Percentiles rank a stretch among this genome's conserved stretches.
Conservation (phyloP, 192 early-diverging fungal species). For the Podila epicladia region DNA sequence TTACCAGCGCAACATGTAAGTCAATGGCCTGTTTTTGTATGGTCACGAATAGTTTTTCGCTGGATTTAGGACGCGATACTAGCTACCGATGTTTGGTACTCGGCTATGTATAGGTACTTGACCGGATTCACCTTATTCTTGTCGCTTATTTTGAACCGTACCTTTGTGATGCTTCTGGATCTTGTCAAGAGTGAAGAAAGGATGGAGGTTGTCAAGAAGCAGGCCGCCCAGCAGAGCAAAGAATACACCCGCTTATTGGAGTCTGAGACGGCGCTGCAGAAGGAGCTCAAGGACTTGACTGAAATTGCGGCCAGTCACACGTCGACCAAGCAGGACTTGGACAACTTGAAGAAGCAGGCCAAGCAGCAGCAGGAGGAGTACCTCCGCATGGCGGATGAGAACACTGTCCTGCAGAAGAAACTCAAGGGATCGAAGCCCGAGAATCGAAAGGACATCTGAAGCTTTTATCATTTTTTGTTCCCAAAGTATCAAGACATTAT, state of each 20-base stretch:
- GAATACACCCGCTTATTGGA: constrained; percentile 45
- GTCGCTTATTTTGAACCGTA: constrained; percentile 67
- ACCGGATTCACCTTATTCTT: constrained; percentile 66
- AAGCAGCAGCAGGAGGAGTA: constrained; percentile 55
- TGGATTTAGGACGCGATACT: not conserved
- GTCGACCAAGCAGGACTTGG: constrained; percentile 42
- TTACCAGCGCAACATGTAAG: constrained; percentile 67
- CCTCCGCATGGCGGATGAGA: constrained; percentile 48
- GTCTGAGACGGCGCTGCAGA: constrained; percentile 44
- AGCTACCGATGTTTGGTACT: not conserved
- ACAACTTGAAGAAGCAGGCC: constrained; percentile 58
- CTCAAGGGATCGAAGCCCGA: constrained; percentile 32
- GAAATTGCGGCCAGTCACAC: constrained; percentile 29
- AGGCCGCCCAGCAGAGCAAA: constrained; percentile 51
- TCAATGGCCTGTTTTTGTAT: not conserved
- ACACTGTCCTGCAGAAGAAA: constrained; percentile 46
- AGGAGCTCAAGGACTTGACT: constrained; percentile 40
- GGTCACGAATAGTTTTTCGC: not conserved
- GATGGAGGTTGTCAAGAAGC: constrained; percentile 53
- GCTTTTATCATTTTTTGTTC: not conserved
- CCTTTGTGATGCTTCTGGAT: constrained; percentile 59
- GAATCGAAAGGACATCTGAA: constrained; percentile 40
- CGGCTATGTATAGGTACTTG: constrained; percentile 55
- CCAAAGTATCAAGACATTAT: too few species aligned
- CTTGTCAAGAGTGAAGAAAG: constrained; percentile 63